Evolutionary conservation across 306 rosid species (phyloP), one percentile per base, ranked within the genome.

Genomic region (Cicer yamashitae): DNA sequence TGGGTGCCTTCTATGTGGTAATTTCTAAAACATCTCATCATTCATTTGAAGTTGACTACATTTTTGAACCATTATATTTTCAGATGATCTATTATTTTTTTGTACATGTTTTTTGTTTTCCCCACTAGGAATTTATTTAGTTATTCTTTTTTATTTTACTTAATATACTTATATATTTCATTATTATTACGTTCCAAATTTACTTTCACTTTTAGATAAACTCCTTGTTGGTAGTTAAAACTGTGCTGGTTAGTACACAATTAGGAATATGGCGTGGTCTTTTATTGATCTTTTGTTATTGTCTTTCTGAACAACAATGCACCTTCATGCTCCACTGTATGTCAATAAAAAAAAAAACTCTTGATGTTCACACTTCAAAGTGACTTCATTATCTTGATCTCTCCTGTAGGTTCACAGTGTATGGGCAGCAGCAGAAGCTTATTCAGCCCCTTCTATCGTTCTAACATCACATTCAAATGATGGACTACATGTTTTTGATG

Each of bases 381-480:
- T 14, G 10, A 45, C 40, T 57, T 74, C 62, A 52, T 63, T 71
- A 14, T 78, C 20, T 69, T 81, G 67, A 47, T 74, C 47, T 47
- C 64, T 80, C 82, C 72, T 77, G 74, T 82, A 96, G 99, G 91
- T 96, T 82, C 99, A 96, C 76, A 89, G 96, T n/a, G 99, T 96
- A 63, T 96, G 99, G 99, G 99, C 99, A 22, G 99, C 99, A 69
- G 99, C 99, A 73, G 99, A 96, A 83, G 99, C 99, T 75, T 96
- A 96, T 88, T 96, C 99, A 38, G 99, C 99, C 47, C 99, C 99
- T 53, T 96, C 99, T 77, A 96, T 92, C 73, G 99, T 96, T 83
- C 91, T 96, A 61, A 96, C 99, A 67, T 90, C 99, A 76, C 79
- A 84, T 75, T 82, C 98, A 37, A 81, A 82, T 43, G 98, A 90